Base-by-base conservation (phyloP, 768 basidiomycete species). In the Tricholoma terreum region DNA sequence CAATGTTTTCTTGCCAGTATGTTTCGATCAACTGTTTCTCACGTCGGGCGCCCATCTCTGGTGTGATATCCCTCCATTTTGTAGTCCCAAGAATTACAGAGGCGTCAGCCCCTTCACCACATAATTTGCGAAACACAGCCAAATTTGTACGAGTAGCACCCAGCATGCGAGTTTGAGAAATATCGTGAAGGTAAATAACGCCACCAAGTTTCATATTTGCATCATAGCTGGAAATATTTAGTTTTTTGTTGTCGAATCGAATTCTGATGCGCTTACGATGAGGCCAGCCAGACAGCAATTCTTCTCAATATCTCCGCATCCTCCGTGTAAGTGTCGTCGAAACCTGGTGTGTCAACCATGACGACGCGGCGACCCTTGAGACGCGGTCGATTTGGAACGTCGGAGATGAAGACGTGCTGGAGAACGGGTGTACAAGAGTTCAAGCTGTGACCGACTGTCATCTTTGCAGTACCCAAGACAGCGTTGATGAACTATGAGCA, bases 31-130 rank as follows among this genome's bases (percentile, higher is more conserved):
- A 70, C 59, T 77, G 69, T 0, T 54, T 51, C 57, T 78, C 78
- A 6, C 79, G 71, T 11, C 62, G 35, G 6, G 42, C 58, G 63
- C 74, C 77, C 30, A 67, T 17, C 55, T 65, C 69, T 40, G 58
- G 64, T 56, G 65, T 60, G 45, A 76, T 75, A 49, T 68, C 67
- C 3, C 66, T 69, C 77, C 78, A 79, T 73, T 71, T 80, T 35
- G 71, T 80, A 57, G 80, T 80, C 42, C 71, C 73, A 54, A 80
- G 68, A 46, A 77, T 70, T 52, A 81, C 73, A 56, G 78, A 77
- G 34, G 69, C 68, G 56, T 75, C 69, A 6, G 74, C 68, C 48
- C 52, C 67, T 17, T 72, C 72, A 17, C 79, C 79, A 61, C 79
- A 81, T 14, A 80, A 68, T 51, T 75, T 70, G 48, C 71, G 68